Evolutionary conservation across 2,329 filamentous ascomycete species (phyloP), one percentile per base, ranked within the genome.

Genomic region (Metarhizium robertsii): DNA sequence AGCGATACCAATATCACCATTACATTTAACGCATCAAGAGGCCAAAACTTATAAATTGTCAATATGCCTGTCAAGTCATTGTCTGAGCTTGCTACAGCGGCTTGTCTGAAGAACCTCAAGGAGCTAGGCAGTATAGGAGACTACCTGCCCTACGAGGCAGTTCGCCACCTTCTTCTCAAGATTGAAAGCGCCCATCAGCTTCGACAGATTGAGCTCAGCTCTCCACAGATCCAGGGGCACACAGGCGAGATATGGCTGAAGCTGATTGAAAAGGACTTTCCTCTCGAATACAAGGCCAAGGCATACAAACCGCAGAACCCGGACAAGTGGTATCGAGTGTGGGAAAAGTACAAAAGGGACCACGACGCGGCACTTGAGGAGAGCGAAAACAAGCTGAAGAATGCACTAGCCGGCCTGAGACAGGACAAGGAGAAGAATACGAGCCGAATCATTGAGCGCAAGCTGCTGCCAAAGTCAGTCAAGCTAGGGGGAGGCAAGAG

Each of bases 181-280:
- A 75, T 97, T 55, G 83, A 87, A 54, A 86, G 80, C 60, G 85
- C 91, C 1, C 73, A 79, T 48, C 91, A 95, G 67, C 82, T 97
- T 36, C 85, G 83, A 64, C 66, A 78, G 55, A 79, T 96, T 57
- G 92, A 96, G 71, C 59, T 79, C 52, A 84, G 85, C 65, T 92
- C 86, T 5, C 88, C 90, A 0, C 89, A 95, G 60, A 79, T 96
- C 53, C 76, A 81, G 58, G 83, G 83, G 42, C 77, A 87, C 55
- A 85, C 85, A 43, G 79, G 75, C 20, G 87, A 91, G 62, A 75
- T 92, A 58, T 96, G 92, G 92, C 72, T 83, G 46, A 79, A 81
- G 32, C 81, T 96, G 64, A 94, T 97, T 69, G 80, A 82, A 53
- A 82, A 84, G 50, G 85, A 96, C 64, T 88, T 96, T 59, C 84